Evolutionary conservation across 2,329 filamentous ascomycete species (phyloP).

Genomic region (Xylaria sp.): DNA sequence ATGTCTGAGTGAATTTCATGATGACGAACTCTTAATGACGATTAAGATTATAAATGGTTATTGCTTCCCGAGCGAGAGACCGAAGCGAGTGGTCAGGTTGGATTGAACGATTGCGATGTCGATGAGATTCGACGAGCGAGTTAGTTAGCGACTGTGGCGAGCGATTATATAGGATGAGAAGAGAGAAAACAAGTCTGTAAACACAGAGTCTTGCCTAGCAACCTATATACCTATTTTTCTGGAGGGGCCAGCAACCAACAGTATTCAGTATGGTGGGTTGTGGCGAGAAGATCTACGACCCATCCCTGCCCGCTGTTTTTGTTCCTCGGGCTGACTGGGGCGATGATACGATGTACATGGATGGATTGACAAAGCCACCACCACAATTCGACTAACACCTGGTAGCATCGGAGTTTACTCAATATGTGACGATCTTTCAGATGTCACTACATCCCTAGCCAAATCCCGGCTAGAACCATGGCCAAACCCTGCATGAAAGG

Average conservation of each 20-base stretch:
- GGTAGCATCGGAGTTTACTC: conserved; percentile 16
- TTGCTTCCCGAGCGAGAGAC: conserved; percentile 38
- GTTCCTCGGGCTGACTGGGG: conserved; percentile 34
- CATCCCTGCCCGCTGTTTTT: conserved; percentile 36
- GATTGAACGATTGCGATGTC: conserved; percentile 33
- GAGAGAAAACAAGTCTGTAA: conserved; percentile 20
- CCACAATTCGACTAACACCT: conserved; percentile 3
- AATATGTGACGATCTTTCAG: background rate
- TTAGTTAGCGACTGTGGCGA: conserved; percentile 45
- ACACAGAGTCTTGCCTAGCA: conserved; percentile 31
- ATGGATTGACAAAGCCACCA: conserved; percentile 19
- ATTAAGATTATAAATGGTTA: conserved; percentile 41
- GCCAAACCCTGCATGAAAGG: conserved; percentile 14
- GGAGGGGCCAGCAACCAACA: conserved; percentile 36
- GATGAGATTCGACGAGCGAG: conserved; percentile 37
- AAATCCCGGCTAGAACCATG: background rate
- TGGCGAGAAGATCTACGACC: conserved; percentile 41
- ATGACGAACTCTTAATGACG: conserved; percentile 39
- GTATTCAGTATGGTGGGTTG: conserved; percentile 39
- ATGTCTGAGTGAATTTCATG: conserved; percentile 53
- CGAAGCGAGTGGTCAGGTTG: conserved; percentile 39
- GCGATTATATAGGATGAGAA: conserved; percentile 42
- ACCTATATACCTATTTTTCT: conserved; percentile 43
- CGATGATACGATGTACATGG: conserved; percentile 32
- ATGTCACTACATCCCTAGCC: conserved; percentile 9